Evolutionary conservation across 2,329 filamentous ascomycete genomes (phyloP), one percentile per base, ranked within the genome.

Genomic region (Leptographium radiaticola): DNA sequence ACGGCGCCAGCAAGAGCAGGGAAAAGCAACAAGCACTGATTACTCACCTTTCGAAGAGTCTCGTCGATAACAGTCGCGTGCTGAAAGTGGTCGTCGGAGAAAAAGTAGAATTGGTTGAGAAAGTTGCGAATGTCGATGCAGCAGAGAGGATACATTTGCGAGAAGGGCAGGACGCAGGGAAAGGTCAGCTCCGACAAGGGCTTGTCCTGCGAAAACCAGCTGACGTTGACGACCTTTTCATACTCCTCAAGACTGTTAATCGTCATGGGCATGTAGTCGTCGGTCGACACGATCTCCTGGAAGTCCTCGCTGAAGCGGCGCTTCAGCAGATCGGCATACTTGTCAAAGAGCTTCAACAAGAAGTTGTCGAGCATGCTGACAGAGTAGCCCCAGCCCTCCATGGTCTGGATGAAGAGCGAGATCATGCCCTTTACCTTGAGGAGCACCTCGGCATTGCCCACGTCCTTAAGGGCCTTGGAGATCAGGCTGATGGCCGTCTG

Each of bases 231-330:
- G 39, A 98, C 91, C 63, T 96, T 95, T 62, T 94, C 88, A 65
- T 95, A 97, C 64, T 97, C 90, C 62, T 95, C 90, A 16, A 77
- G 70, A 20, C 86, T 89, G 62, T 89, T 88, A 66, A 97, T 95
- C 2, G 89, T 87, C 93, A 98, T 97, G 2, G 93, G 94, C 91
- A 98, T 98, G 69, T 98, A 98, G 68, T 98, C 93, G 66, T 98
- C 93, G 1, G 89, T 96, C n/a, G 87, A 83, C 16, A 84, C 80
- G 62, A 84, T 84, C 77, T 97, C 91, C 66, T 94, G 86, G 65
- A 98, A 98, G 67, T 97, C 91, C 60, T 94, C 87, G 65, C 89
- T 95, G 64, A 97, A 98, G 47, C 89, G 81, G 57, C 81, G 82
- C 70, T 95, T 96, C 54, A 98, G 77, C 11, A 97, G 74, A 60